Conservation (phyloP, 768 basidiomycete genomes). For the Pleurotus tuoliensis region DNA sequence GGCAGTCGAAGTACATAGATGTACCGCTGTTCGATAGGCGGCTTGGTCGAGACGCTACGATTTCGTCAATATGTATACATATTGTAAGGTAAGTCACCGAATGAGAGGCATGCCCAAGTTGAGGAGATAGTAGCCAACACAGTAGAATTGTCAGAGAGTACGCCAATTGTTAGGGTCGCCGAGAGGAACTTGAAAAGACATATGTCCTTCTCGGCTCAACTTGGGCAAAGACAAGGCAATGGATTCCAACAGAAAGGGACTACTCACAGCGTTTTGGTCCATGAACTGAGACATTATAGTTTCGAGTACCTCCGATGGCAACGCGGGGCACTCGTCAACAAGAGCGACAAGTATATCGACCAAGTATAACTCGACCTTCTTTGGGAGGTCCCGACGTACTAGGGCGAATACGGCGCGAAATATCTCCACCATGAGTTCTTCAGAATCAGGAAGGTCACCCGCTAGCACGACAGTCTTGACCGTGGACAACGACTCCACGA, state of each 20-base stretch:
- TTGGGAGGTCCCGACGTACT: slow-evolving; percentile 64
- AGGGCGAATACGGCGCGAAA: slow-evolving; percentile 83
- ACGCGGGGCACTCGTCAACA: slow-evolving; percentile 76
- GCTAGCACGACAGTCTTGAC: slow-evolving; percentile 95
- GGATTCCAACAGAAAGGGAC: background rate
- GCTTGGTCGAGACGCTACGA: slow-evolving; percentile 65
- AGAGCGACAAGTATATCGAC: slow-evolving; percentile 88
- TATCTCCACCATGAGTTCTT: slow-evolving; percentile 78
- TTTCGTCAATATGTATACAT: background rate
- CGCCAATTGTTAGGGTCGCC: no score
- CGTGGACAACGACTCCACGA: slow-evolving; percentile 89
- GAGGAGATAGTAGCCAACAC: no score
- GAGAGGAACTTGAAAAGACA: background rate
- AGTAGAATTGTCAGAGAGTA: no score
- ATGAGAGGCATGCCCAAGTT: no score
- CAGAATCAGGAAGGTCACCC: slow-evolving; percentile 84
- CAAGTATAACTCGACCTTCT: slow-evolving; percentile 82
- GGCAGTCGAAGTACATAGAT: slow-evolving; percentile 78
- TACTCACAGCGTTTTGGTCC: slow-evolving; percentile 63
- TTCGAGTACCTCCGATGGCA: slow-evolving; percentile 81
- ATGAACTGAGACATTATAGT: slow-evolving; percentile 81
- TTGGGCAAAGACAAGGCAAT: background rate
- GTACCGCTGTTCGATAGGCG: slow-evolving; percentile 76
- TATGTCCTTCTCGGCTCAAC: background rate
- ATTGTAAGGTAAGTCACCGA: no score